Base-by-base conservation (phyloP, 768 basidiomycete species). In the Hericium alpestre region DNA sequence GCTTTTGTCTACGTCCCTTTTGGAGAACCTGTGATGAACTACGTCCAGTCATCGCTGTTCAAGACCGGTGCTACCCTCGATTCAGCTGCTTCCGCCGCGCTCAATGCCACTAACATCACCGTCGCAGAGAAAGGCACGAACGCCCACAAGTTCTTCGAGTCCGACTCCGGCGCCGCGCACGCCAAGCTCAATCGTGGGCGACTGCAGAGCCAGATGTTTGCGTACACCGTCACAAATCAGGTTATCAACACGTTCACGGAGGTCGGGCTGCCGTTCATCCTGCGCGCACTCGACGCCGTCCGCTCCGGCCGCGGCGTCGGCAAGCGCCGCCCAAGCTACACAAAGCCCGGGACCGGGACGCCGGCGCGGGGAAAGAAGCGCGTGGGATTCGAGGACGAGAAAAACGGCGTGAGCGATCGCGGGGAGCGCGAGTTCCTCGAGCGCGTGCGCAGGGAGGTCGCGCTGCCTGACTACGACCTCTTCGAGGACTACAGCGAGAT, bases 1-100 rank as follows among this genome's bases (percentile, higher is more conserved):
- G 93, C 94, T 15, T 97, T 93, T 66, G 81, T 96, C 52, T 99
- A 98, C 67, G 90, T 95, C 4, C 93, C 93, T 0, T 96, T 94
- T 61, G 93, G 93, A 27, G 87, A 87, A 66, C 79, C 79, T 53
- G 82, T 92, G 59, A 92, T 93, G 88, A 72, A 76, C 8, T 66
- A 75, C 52, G 73, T 79, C 1, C 71, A 72, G 51, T 46, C 53
- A 38, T 58, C 60, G 52, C 59, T 70, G 4, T 65, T 65, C 62
- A 56, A 70, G 46, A 48, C 58, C 18, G 53, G 65, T 18, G 43
- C 58, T 4, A 54, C 61, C 3, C 15, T 59, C 15, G 43, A 54
- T 5, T 58, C 64, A 0, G 54, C 62, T 16, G 43, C 58, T 20
- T 27, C 55, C 15, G 51, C 60, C 58, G 12, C 25, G 62, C 9